These are phyloP conservation scores for Carex myosuroides DNA, from an alignment of 176 grass and related monocot genomes.

Conservation along the genomic window DNA sequence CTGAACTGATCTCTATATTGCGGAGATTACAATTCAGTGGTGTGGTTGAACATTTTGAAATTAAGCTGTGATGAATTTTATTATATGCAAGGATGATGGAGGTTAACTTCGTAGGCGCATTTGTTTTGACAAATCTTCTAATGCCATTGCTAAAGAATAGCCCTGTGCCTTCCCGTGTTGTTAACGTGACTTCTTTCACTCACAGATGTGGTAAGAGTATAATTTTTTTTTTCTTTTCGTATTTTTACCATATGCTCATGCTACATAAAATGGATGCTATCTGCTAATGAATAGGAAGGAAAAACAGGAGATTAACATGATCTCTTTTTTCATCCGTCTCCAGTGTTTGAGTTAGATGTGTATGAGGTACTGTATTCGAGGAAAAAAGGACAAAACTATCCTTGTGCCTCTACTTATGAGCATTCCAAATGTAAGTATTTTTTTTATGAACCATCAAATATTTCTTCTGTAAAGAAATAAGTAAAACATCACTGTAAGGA, in stretches of 20 bases:
- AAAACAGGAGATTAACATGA: not conserved
- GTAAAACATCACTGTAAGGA: not conserved
- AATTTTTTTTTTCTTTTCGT: not conserved
- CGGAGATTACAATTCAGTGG: not conserved
- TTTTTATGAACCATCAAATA: slow-evolving; percentile 3
- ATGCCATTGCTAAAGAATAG: slow-evolving; percentile 84
- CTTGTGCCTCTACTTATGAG: slow-evolving; percentile 59
- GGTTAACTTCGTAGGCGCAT: slow-evolving; percentile 84
- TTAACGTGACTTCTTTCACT: slow-evolving; percentile 95
- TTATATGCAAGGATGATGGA: slow-evolving; percentile 63
- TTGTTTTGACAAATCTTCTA: slow-evolving; percentile 61
- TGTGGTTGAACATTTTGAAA: not conserved
- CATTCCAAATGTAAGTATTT: slow-evolving; percentile 65
- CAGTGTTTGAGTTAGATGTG: slow-evolving; percentile 51
- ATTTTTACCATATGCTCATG: not conserved
- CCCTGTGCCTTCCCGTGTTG: slow-evolving; percentile 44
- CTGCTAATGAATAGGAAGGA: not conserved
- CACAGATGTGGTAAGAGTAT: slow-evolving; percentile 71
- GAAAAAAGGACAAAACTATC: slow-evolving; percentile 38
- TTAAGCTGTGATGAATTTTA: not conserved
- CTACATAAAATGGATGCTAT: not conserved
- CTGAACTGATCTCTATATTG: not conserved
- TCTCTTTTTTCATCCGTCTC: slow-evolving; percentile 14
- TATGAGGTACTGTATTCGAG: slow-evolving; percentile 34
- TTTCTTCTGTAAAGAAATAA: slow-evolving; percentile 9